phyloP scores from a whole-genome alignment of 1,284 basidiomycete species.

The Tausonia pullulans region DNA sequence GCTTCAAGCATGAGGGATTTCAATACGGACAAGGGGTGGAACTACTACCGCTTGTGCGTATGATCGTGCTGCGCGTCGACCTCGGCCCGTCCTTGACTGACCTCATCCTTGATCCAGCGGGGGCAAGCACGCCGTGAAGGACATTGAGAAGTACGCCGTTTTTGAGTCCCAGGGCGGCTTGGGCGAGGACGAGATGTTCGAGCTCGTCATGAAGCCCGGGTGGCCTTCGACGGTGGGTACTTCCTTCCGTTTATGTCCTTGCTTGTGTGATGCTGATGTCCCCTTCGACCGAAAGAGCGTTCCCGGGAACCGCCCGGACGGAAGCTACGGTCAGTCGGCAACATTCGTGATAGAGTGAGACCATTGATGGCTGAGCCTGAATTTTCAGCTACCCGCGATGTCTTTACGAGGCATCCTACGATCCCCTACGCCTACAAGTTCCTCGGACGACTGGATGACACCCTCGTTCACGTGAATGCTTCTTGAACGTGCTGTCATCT shows the following conservation, averaged over 20 bases:
- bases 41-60: conserved; percentile 38
- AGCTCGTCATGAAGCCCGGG: conserved; percentile 45
- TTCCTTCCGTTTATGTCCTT: too few species aligned
- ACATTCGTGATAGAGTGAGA: background rate
- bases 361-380: too few species aligned
- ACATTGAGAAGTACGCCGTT: conserved; percentile 36
- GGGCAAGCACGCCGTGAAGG: conserved; percentile 28
- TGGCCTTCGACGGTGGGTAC: conserved; percentile 36
- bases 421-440: conserved; percentile 43
- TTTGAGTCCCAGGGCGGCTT: conserved; percentile 34
- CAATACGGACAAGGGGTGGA: conserved; percentile 48
- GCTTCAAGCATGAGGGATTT: conserved; percentile 46
- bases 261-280: too few species aligned
- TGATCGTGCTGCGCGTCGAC: too few species aligned
- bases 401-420: conserved; percentile 33
- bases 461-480: conserved; percentile 32
- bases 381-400: too few species aligned
- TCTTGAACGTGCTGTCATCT: background rate
- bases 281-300: background rate
- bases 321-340: background rate
- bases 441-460: conserved; percentile 51
- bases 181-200: conserved; percentile 34
- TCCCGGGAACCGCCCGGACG: background rate
- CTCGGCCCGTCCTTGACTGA: too few species aligned
- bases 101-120: too few species aligned